Evolutionary conservation across 768 basidiomycete species (phyloP).

Genomic region (Podaxis sp.): DNA sequence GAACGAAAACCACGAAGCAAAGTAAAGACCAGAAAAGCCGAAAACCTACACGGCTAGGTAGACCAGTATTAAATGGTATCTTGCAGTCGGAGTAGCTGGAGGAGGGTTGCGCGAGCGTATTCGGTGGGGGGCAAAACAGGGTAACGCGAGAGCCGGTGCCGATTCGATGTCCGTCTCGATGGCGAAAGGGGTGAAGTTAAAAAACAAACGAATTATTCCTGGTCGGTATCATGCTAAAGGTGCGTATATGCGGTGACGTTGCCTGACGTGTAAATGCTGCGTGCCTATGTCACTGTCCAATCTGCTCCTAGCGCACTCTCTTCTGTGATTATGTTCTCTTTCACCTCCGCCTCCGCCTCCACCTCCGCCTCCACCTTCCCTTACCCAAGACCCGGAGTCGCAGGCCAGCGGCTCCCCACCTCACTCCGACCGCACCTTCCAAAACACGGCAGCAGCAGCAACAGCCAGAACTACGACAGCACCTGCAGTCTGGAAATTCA

Average conservation of each 20-base stretch:
- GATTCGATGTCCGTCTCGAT: not conserved
- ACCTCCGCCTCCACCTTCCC: not conserved
- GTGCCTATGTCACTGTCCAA: not conserved
- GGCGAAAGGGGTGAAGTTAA: not conserved
- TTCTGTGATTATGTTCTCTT: not conserved
- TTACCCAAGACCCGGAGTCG: not conserved
- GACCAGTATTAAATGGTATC: not conserved
- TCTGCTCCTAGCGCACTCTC: not conserved
- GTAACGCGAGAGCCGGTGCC: not conserved
- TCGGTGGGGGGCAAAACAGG: too few species aligned
- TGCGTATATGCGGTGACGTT: not conserved
- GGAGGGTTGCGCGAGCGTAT: not conserved
- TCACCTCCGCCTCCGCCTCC: not conserved
- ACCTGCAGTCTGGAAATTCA: slow-evolving; percentile 55
- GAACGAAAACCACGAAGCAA: not conserved
- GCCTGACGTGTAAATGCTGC: not conserved
- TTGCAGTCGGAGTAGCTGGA: not conserved
- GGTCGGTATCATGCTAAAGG: not conserved
- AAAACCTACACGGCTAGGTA: too few species aligned
- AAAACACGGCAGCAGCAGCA: slow-evolving; percentile 71
- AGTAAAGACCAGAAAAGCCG: too few species aligned
- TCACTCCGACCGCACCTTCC: slow-evolving; percentile 57
- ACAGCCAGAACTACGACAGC: slow-evolving; percentile 67
- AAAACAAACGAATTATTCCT: not conserved
- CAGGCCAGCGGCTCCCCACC: not conserved